Base-by-base conservation (phyloP, 2,329 filamentous ascomycete species). In the Claviceps sp. region DNA sequence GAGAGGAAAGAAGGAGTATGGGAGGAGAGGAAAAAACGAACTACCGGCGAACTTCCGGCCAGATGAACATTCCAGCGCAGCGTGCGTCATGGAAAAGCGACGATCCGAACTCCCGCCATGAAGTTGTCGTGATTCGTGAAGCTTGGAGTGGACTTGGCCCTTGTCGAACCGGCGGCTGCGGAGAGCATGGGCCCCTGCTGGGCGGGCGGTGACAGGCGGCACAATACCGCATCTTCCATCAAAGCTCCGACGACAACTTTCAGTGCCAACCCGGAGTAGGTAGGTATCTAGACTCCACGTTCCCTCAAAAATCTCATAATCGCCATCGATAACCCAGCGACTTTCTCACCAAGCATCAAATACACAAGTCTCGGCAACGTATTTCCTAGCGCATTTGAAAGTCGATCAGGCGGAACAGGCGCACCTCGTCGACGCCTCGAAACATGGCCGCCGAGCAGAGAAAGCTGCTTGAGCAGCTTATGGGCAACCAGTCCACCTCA, bases 381-480 rank as follows among this genome's bases (percentile, higher is more conserved):
- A 7, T 34, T 14, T 16, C 1, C 7, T n/a, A 13, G n/a, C 26
- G 30, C 18, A 22, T 20, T 20, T 13, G 13, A 14, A 37, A 18
- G 8, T 11, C 13, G 47, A 16, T 8, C 4, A 6, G 9, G 8
- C 30, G 38, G 36, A 7, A 14, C 24, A 44, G 26, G 26, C 4
- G 51, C 18, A n/a, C 24, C 16, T 9, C 22, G 16, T 48, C 51
- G 13, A 34, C 47, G 30, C 1, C 37, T 8, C 6, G 6, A 20
- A 26, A 6, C 60, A 95, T 97, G 91, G 91, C 91, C 52, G 90
- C 91, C 59, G 93, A 98, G 82, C 91, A 96, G 72, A 84, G 93
- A 67, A 95, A 95, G 81, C 85, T 97, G 77, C 87, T 98, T 52
- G 93, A 97, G 82, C 93, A 98, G 76, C 84, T 93, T 60, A 89